Conservation (phyloP, 148 eudicot genomes). For the Cornus suecica region DNA sequence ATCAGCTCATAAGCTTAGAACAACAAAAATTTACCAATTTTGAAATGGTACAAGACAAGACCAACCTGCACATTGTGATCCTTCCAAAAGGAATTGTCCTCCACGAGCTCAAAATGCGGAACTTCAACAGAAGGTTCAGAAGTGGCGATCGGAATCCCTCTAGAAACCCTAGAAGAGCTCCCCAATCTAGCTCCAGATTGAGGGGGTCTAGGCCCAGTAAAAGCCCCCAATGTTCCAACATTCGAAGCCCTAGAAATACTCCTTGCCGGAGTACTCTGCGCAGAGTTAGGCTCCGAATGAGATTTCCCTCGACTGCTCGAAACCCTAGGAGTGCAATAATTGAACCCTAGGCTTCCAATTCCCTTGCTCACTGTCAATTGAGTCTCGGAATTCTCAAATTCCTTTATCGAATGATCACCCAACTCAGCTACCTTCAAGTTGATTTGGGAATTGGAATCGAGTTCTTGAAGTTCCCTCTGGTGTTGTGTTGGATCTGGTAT, state of each 20-base stretch:
- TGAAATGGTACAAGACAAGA: not conserved
- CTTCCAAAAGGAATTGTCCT: slow-evolving; percentile 62
- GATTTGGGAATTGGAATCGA: slow-evolving; percentile 14
- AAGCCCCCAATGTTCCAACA: slow-evolving; percentile 19
- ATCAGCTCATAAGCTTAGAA: not conserved
- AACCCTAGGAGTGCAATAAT: slow-evolving; percentile 25
- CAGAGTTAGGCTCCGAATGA: slow-evolving; percentile 39
- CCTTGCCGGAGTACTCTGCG: slow-evolving; percentile 47
- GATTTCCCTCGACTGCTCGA: slow-evolving; percentile 26
- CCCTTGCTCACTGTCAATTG: slow-evolving; percentile 16
- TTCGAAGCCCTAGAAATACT: slow-evolving; percentile 23
- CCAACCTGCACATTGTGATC: slow-evolving; percentile 74
- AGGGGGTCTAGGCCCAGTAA: slow-evolving; percentile 21
- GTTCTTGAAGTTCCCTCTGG: slow-evolving; percentile 15
- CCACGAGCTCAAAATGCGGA: slow-evolving; percentile 53
- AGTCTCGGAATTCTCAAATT: slow-evolving; percentile 5
- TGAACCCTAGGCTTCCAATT: slow-evolving; percentile 7
- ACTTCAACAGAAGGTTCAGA: slow-evolving; percentile 26
- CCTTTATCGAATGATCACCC: slow-evolving; percentile 5
- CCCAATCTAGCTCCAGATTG: slow-evolving; percentile 28
- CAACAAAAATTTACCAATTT: not conserved
- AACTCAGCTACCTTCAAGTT: not conserved
- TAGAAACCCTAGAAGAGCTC: slow-evolving; percentile 33
- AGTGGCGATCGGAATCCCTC: slow-evolving; percentile 26
- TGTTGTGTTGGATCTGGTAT: slow-evolving; percentile 57